These are phyloP conservation scores for Daedaleopsis nitida DNA, from an alignment of 768 basidiomycete genomes.

Conservation along the genomic window DNA sequence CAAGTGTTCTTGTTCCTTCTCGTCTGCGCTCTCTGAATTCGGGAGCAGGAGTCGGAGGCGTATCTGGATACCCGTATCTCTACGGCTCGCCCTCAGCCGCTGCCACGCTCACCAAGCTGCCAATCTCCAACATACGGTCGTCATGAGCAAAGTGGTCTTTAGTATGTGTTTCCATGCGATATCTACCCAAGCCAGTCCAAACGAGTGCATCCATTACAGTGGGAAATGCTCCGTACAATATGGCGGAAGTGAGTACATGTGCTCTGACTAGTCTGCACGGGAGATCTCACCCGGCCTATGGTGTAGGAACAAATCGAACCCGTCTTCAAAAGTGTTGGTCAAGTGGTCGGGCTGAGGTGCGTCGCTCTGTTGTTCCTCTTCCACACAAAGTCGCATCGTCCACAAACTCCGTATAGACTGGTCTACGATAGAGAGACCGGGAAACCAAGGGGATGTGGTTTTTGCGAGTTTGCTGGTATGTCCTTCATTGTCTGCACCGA, in stretches of 20 bases:
- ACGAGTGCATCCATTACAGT: slow-evolving; percentile 43
- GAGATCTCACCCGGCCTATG: slow-evolving; percentile 1
- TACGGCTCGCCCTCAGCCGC: too few species aligned
- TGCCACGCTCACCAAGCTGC: too few species aligned
- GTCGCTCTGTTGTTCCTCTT: not conserved
- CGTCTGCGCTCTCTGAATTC: too few species aligned
- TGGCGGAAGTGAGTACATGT: slow-evolving; percentile 62
- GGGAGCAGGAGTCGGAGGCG: too few species aligned
- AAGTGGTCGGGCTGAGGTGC: slow-evolving; percentile 87
- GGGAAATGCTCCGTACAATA: slow-evolving; percentile 89
- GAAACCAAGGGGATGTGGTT: slow-evolving; percentile 92
- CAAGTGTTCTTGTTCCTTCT: too few species aligned
- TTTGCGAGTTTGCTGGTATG: slow-evolving; percentile 90
- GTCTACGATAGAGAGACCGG: slow-evolving; percentile 93
- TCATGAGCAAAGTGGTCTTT: slow-evolving; percentile 28
- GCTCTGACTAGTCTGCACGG: not conserved
- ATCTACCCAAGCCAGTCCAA: not conserved
- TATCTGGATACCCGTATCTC: too few species aligned
- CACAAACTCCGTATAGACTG: slow-evolving; percentile 48
- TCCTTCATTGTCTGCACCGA: slow-evolving; percentile 28
- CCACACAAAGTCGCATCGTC: not conserved
- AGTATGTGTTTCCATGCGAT: slow-evolving; percentile 43
- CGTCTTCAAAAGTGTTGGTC: slow-evolving; percentile 86
- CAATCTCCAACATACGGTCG: too few species aligned
- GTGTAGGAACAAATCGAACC: slow-evolving; percentile 78